phyloP scores from a whole-genome alignment of 148 eudicot genomes.

The Rhododendron mucronatum region DNA sequence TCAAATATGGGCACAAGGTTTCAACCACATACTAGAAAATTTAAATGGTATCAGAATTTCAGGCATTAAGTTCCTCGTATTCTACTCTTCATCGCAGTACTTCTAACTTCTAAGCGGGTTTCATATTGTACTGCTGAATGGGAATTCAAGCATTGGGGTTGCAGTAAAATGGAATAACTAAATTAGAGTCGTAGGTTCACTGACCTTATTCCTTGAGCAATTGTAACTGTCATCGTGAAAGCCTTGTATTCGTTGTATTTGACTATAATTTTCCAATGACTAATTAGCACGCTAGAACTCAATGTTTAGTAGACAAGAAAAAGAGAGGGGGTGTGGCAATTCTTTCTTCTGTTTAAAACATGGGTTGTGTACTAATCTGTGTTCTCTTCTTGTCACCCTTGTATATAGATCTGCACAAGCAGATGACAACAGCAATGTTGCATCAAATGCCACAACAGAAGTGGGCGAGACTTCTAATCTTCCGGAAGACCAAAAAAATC shows the following conservation, averaged over 20 bases:
- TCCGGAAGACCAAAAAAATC: constrained; percentile 21
- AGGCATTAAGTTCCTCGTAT: not conserved
- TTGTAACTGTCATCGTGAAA: too few relatives aligned
- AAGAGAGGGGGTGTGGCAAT: not conserved
- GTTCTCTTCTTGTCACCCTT: not conserved
- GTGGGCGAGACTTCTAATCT: constrained; percentile 21
- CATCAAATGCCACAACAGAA: constrained; percentile 15
- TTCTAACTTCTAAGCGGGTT: not conserved
- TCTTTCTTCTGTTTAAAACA: not conserved
- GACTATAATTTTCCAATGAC: not conserved
- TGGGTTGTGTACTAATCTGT: constrained; percentile 13
- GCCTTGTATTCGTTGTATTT: not conserved
- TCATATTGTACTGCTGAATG: not conserved
- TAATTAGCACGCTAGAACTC: not conserved
- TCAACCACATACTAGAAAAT: too few relatives aligned
- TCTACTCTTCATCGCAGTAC: not conserved
- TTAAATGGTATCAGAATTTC: not conserved
- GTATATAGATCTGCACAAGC: constrained; percentile 31
- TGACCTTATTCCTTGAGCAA: too few relatives aligned
- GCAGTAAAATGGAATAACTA: not conserved
- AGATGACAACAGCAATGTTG: constrained; percentile 20
- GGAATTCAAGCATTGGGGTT: not conserved
- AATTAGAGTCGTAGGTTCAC: too few relatives aligned
- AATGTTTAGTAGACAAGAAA: not conserved
- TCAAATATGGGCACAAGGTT: too few relatives aligned